Base-by-base conservation (phyloP, 2,329 filamentous ascomycete genomes). In the Beauveria scarabaeidicola region DNA sequence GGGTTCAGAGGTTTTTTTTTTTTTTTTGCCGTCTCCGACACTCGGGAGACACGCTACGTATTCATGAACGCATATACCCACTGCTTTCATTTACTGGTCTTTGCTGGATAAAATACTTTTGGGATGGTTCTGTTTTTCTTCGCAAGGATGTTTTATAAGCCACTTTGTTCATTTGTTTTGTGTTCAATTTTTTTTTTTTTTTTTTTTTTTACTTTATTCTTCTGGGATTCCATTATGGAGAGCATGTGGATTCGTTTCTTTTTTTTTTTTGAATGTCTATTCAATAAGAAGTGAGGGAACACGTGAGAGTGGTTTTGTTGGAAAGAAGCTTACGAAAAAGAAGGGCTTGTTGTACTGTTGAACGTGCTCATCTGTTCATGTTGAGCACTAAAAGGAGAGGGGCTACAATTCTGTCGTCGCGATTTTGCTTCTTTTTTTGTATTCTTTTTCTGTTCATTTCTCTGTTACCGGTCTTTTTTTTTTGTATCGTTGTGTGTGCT, bases 21-120 rank as follows among this genome's bases (percentile, higher is more conserved):
- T 60, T 57, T 46, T 29, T 23, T 52, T 2, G 13, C 43, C 29
- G 38, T 52, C 29, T 51, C 44, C 38, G 19, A 10, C 17, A 44
- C 52, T 48, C 46, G 32, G 46, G 46, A 56, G 52, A 60, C 61
- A 61, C 40, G 52, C 59, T 44, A 72, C 64, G 66, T 67, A 66
- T 68, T 69, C 64, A 70, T 63, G 67, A 59, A 70, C 66, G 64
- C 67, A 68, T 69, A 71, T 70, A 72, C 68, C 69, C 67, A 64
- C 65, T 63, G 59, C 62, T 64, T 61, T 60, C 50, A 50, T 43
- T 58, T 52, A 52, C 48, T 59, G 48, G 57, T 52, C 41, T 52
- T 58, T 58, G 48, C 48, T 59, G 57, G 57, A 59, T 52, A 53
- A 59, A 59, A 52, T 52, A 38, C 52, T 36, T 54, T 54, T 38